Evolutionary conservation across 805 yeast genomes (phyloP).

Genomic region (Zygosaccharomyces pseudorouxii): DNA sequence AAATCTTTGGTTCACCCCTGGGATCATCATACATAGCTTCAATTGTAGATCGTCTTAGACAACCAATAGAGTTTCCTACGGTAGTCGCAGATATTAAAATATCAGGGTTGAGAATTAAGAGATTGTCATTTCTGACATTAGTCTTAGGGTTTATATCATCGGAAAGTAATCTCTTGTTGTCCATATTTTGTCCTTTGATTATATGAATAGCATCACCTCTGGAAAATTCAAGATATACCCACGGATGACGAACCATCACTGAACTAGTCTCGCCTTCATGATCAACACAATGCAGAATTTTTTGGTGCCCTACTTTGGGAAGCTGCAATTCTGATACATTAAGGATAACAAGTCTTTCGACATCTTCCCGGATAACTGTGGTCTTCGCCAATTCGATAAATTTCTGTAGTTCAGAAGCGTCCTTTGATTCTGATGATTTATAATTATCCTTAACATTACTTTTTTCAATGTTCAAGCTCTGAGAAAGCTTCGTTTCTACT

Average conservation of each 20-base stretch:
- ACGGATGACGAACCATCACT: conserved; percentile 57
- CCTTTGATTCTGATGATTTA: not conserved
- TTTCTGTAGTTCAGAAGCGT: not conserved
- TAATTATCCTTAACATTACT: not conserved
- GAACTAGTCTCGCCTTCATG: conserved; percentile 34
- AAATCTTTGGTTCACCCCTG: conserved; percentile 53
- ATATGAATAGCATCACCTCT: conserved; percentile 59
- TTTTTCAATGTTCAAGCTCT: conserved; percentile 8
- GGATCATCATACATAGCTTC: conserved; percentile 52
- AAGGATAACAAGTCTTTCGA: conserved; percentile 35
- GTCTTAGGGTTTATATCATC: conserved; percentile 29
- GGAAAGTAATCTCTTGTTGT: conserved; percentile 29
- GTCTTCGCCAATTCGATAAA: conserved; percentile 35
- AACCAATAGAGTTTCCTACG: conserved; percentile 68
- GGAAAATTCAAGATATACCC: conserved; percentile 47
- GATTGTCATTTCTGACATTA: conserved; percentile 41
- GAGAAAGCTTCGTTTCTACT: conserved; percentile 14
- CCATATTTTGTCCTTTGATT: conserved; percentile 39
- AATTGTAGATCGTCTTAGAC: conserved; percentile 68
- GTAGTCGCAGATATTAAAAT: conserved; percentile 73
- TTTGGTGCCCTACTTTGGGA: conserved; percentile 40
- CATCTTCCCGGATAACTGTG: conserved; percentile 43
- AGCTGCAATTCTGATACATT: conserved; percentile 16
- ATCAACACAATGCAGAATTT: conserved; percentile 50
- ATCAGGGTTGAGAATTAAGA: conserved; percentile 85